Evolutionary conservation across 495 filamentous ascomycete species (phyloP).

Genomic region (Chaetomium fimeti): DNA sequence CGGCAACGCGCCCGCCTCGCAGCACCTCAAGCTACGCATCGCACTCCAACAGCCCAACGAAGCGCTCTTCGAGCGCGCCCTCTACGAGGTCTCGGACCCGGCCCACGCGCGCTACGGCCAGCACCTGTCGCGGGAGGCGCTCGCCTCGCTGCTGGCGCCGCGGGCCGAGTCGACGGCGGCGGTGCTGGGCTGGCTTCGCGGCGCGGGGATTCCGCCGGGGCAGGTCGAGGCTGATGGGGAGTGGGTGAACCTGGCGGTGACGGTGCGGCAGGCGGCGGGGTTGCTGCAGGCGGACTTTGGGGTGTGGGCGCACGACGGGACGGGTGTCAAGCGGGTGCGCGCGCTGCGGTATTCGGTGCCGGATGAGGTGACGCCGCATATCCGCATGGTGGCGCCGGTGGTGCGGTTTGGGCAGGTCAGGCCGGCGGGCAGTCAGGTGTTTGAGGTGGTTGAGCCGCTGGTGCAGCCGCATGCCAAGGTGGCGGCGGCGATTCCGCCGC

Average conservation of each 20-base stretch:
- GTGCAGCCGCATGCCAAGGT: not conserved
- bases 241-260: conserved; percentile 3
- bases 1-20: not conserved
- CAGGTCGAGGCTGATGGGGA: conserved; percentile 5
- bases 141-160: conserved; percentile 6
- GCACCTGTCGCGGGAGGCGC: conserved; percentile 7
- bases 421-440: conserved; percentile 1
- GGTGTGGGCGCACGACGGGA: conserved; percentile 9
- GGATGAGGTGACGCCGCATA: conserved; percentile 1
- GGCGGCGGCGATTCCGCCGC: conserved; percentile 8
- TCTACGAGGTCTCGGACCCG: conserved; percentile 13
- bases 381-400: conserved; percentile 11
- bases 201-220: not conserved
- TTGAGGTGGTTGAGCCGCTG: not conserved
- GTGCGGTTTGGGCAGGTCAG: conserved; percentile 8
- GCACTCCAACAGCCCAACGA: conserved; percentile 12
- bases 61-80: conserved; percentile 8
- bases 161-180: conserved; percentile 10
- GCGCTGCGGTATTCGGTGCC: conserved; percentile 15
- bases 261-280: conserved; percentile 6
- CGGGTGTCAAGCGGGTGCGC: conserved; percentile 11
- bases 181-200: conserved; percentile 6
- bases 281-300: conserved; percentile 12
- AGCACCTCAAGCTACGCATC: conserved; percentile 9
- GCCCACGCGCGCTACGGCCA: not conserved